These are phyloP conservation scores for Oldenlandia corymbosa DNA, from an alignment of 257 asterid genomes.

Conservation along the genomic window DNA sequence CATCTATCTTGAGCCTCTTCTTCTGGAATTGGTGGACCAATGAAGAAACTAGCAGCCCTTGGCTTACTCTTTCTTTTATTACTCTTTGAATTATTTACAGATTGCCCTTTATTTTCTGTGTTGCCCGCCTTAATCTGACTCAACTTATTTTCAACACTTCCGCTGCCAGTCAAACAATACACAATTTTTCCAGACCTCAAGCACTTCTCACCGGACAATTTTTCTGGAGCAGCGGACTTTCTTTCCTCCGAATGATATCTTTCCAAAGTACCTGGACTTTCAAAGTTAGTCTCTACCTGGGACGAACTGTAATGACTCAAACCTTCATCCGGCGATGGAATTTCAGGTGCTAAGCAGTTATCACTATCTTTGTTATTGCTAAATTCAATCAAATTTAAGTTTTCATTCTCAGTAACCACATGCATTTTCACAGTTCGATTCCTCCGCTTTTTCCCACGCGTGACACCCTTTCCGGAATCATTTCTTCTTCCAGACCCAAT, in stretches of 20 bases:
- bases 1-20: constrained; percentile 66
- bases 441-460: constrained; percentile 31
- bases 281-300: neutral
- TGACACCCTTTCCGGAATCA: constrained; percentile 12
- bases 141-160: constrained; percentile 9
- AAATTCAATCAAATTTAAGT: too few species aligned
- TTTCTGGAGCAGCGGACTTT: neutral
- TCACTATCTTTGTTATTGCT: too few species aligned
- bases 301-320: neutral
- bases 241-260: neutral
- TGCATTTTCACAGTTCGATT: constrained; percentile 29
- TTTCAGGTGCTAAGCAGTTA: too few species aligned
- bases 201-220: constrained; percentile 25
- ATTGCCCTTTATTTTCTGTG: constrained; percentile 10
- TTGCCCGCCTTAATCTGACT: constrained; percentile 8
- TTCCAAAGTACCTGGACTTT: neutral
- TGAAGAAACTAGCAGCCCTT: constrained; percentile 33
- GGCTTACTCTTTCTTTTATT: constrained; percentile 10
- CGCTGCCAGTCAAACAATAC: constrained; percentile 13
- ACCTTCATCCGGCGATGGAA: constrained; percentile 11
- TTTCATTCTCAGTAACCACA: constrained; percentile 15
- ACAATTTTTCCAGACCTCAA: constrained; percentile 43
- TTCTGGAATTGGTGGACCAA: constrained; percentile 67
- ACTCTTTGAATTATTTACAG: constrained; percentile 9
- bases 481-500: constrained; percentile 16